Evolutionary conservation across 1,139 yeast species (phyloP).

Genomic region (Tardiomyces digboiensis): DNA sequence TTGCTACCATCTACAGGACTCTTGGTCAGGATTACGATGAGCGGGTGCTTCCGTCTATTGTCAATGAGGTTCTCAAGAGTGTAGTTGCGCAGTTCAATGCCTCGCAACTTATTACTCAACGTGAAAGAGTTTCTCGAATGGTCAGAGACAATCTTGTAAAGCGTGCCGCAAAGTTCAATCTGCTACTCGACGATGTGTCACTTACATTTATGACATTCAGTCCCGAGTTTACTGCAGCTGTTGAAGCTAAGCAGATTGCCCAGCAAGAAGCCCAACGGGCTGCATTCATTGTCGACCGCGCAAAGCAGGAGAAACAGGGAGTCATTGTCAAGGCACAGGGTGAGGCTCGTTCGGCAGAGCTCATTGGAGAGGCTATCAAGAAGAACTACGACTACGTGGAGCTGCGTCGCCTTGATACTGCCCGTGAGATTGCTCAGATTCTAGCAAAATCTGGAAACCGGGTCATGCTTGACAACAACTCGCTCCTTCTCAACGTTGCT

Average conservation of each 20-base stretch:
- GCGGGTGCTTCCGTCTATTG: constrained; percentile 92
- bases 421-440: constrained; percentile 87
- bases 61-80: constrained; percentile 91
- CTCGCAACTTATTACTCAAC: constrained; percentile 93
- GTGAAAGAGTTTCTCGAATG: constrained; percentile 89
- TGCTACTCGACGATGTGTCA: constrained; percentile 89
- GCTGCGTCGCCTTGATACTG: constrained; percentile 93
- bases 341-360: constrained; percentile 97
- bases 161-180: constrained; percentile 86
- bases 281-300: constrained; percentile 93
- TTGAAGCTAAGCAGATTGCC: constrained; percentile 97
- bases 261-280: constrained; percentile 99
- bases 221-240: constrained; percentile 97
- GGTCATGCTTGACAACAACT: constrained; percentile 85
- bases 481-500: constrained; percentile 82
- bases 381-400: constrained; percentile 94
- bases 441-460: constrained; percentile 84
- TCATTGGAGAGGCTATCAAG: constrained; percentile 98
- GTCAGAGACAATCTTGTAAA: constrained; percentile 87
- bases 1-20: constrained; percentile 84
- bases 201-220: constrained; percentile 94
- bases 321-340: constrained; percentile 95
- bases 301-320: constrained; percentile 96
- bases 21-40: constrained; percentile 94
- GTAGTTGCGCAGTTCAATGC: constrained; percentile 99